Percentiles rank a stretch among this genome's conserved stretches.
These are phyloP conservation scores for Erodium texanum DNA, from an alignment of 441 rosid genomes.

Conservation along the genomic window DNA sequence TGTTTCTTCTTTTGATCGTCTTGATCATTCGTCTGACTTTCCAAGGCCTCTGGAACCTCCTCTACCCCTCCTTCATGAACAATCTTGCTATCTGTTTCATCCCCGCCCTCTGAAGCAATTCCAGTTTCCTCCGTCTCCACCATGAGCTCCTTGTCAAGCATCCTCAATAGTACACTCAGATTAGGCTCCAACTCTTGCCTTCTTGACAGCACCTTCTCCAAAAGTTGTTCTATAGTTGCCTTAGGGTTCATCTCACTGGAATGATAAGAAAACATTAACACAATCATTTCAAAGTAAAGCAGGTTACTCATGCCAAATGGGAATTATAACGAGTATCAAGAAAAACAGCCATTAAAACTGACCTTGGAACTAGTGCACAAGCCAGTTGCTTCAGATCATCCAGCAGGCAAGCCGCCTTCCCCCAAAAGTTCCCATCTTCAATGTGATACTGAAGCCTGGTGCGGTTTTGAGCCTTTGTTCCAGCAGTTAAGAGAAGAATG, in stretches of 20 bases:
- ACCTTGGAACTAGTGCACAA: constrained; percentile 20
- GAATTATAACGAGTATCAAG: background rate
- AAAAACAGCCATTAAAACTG: constrained; percentile 10
- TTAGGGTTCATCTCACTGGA: constrained; percentile 13
- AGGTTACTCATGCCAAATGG: background rate
- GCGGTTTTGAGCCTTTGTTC: constrained; percentile 6
- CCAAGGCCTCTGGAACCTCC: background rate
- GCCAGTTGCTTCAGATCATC: constrained; percentile 20
- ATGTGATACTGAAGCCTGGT: background rate
- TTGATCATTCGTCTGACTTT: background rate
- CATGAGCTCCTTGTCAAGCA: too few species aligned
- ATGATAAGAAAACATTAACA: background rate
- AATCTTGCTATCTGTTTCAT: background rate
- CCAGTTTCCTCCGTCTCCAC: background rate
- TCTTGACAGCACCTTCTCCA: constrained; percentile 17
- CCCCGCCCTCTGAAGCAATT: background rate
- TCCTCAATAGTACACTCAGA: constrained; percentile 11
- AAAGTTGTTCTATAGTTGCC: constrained; percentile 6
- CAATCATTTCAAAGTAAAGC: too few species aligned
- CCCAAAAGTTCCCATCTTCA: background rate
- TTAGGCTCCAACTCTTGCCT: constrained; percentile 16
- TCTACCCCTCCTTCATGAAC: constrained; percentile 4
- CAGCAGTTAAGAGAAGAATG: constrained; percentile 10
- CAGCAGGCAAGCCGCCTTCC: constrained; percentile 17
- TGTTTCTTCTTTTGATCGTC: constrained; percentile 1